Base-by-base conservation (phyloP, 768 basidiomycete genomes). In the Rhodosporidiobolus sp. region DNA sequence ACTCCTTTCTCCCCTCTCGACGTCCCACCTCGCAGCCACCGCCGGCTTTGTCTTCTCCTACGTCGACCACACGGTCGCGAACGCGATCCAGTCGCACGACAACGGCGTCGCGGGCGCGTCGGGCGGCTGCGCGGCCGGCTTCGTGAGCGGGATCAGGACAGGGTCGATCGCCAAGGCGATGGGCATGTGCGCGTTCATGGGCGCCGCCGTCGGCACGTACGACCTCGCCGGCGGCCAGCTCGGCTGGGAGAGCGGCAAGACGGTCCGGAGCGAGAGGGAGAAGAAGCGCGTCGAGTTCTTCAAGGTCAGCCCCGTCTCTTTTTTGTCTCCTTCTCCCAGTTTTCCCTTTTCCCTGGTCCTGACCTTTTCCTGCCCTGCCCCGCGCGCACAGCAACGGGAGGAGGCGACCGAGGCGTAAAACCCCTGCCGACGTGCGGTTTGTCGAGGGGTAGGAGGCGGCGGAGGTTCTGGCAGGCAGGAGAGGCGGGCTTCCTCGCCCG, bases 121-220 rank as follows among this genome's bases (percentile, higher is more conserved):
- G 5, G 94, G 91, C 65, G 94, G 90, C 63, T 94, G 92, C 83
- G 93, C 93, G 49, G 92, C 93, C 63, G 94, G 94, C 54, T 93
- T 95, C 83, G 83, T 96, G 72, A 90, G 91, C n/a, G 94, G 94
- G 17, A 50, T 74, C 52, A 66, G 72, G 22, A 46, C 65, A 20
- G 72, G 75, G 10, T 73, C 71, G 14, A 28, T 76, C 48, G 63
- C 72, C 34, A 65, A 65, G n/a, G 75, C 75, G 43, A 62, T 76
- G 63, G 72, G 65, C 63, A 67, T 76, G 69, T 70, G 69, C 59
- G 69, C 66, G 17, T 73, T 76, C 61, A 83, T 94, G 67, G 93
- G 91, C 62, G 88, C 88, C 20, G 85, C 88, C 11, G 86, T 93
- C 80, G 94, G 92, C 24, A 86, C 87, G 52, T 91, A 89, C 79